Base-by-base conservation (phyloP, 352 stramenopile species). In the Globisporangium spinosum region DNA sequence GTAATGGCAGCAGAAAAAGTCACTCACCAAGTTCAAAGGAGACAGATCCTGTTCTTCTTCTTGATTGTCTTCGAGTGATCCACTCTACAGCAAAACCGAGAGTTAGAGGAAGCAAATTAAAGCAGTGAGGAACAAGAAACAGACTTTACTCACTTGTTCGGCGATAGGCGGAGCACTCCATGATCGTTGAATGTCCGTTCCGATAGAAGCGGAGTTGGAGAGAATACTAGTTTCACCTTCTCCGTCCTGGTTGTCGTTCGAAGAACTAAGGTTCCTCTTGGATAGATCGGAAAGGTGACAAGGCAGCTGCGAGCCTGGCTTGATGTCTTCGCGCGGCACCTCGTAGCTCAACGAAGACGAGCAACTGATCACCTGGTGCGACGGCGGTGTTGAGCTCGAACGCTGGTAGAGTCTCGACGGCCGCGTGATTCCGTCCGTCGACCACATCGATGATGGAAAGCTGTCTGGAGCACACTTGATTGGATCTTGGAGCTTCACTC, bases 401-500 rank as follows among this genome's bases (percentile, higher is more conserved):
- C 77, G 73, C 55, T 82, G 76, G 62, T 87, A 90, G 22, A 92
- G 76, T 56, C 84, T 69, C 27, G 84, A 78, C 1, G 75, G 64
- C 54, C 78, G 78, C 22, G 76, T 67, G 25, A 91, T 74, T 15
- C 85, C 83, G 58, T 88, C 83, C 13, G 81, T 77, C 29, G 85
- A 85, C 85, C 85, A 93, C 25, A 90, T 62, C 29, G 70, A 67
- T 23, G 64, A 74, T 23, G 72, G 62, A n/a, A 82, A 71, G 40
- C 78, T 70, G 32, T 76, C 74, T 45, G 67, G 43, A 23, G 75
- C 60, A 49, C 72, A 83, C 34, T 77, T 69, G 25, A 71, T 67
- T 22, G 78, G 78, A 54, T 85, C 75, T 70, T 86, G 78, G 58
- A 88, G 73, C 78, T 86, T 88, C 59, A 88, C 78, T 49, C 75